These are phyloP conservation scores for Rhizopogon sp. DNA, from an alignment of 768 basidiomycete genomes.

Conservation along the genomic window DNA sequence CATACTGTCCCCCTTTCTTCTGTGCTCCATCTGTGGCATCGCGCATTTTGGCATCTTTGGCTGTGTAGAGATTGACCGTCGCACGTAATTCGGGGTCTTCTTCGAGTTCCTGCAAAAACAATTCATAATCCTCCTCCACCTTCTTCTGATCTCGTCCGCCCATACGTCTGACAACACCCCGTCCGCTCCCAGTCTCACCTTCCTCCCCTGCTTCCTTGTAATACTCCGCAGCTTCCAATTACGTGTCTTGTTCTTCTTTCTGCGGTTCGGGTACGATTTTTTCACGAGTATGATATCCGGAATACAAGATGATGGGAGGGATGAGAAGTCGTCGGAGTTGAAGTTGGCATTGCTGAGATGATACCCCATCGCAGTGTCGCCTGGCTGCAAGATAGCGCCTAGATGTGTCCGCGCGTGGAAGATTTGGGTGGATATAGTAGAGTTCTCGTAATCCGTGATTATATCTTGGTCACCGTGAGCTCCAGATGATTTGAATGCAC, in stretches of 20 bases:
- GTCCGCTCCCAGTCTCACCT: constrained; percentile 67
- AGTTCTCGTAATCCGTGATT: constrained; percentile 59
- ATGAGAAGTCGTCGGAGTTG: constrained; percentile 84
- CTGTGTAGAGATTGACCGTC: constrained; percentile 84
- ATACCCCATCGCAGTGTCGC: constrained; percentile 91
- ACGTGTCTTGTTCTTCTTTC: constrained; percentile 85
- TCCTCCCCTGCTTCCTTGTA: constrained; percentile 86
- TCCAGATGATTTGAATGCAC: constrained; percentile 62
- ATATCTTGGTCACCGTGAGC: constrained; percentile 39
- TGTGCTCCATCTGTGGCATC: constrained; percentile 25
- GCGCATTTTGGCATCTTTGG: constrained; percentile 48
- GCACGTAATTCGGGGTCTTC: constrained; percentile 91
- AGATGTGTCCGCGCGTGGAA: constrained; percentile 97
- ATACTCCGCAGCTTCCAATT: constrained; percentile 90
- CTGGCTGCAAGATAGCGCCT: constrained; percentile 89
- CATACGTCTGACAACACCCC: constrained; percentile 86
- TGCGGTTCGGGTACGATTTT: constrained; percentile 90
- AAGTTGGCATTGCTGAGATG: constrained; percentile 86
- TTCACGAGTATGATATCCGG: constrained; percentile 93
- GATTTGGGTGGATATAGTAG: constrained; percentile 65
- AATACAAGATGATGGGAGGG: constrained; percentile 57
- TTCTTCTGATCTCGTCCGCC: constrained; percentile 88
- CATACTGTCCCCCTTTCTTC: constrained; percentile 20
- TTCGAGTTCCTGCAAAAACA: constrained; percentile 90
- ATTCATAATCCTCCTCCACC: constrained; percentile 95